Evolutionary conservation across 139 green algal genomes (phyloP).

Genomic region (Raphidocelis subcapitata): DNA sequence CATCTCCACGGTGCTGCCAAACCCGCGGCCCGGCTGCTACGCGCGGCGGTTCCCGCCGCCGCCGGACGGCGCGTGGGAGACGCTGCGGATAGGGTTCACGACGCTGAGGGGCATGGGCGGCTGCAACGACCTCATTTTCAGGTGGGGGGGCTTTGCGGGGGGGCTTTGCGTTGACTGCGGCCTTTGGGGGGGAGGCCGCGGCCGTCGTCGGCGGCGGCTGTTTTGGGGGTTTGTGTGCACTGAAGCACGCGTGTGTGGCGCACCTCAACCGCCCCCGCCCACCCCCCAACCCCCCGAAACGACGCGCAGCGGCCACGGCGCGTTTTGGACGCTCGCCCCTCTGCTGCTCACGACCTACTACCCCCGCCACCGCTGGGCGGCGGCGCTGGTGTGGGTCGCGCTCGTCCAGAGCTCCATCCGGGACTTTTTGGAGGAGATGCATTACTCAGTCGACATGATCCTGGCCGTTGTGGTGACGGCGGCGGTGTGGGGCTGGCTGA

Average conservation of each 20-base stretch:
- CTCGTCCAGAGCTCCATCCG: slow-evolving; percentile 49
- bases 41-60: slow-evolving; percentile 63
- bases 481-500: slow-evolving; percentile 68
- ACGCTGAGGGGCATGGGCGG: slow-evolving; percentile 63
- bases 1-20: slow-evolving; percentile 81
- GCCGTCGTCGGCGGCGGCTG: no score
- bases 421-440: slow-evolving; percentile 54
- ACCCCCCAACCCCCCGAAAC: neutral
- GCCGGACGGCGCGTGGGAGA: slow-evolving; percentile 47
- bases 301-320: slow-evolving; percentile 52
- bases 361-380: slow-evolving; percentile 11
- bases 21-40: slow-evolving; percentile 71
- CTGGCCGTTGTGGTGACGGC: slow-evolving; percentile 69
- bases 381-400: slow-evolving; percentile 52
- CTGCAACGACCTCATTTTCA: slow-evolving; percentile 84
- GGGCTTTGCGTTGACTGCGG: no score
- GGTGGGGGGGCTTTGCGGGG: neutral
- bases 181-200: no score
- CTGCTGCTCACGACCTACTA: slow-evolving; percentile 66
- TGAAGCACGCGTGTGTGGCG: no score
- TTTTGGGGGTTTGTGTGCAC: no score
- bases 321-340: slow-evolving; percentile 64
- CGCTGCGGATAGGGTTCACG: slow-evolving; percentile 51
- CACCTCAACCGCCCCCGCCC: neutral
- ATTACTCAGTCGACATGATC: slow-evolving; percentile 84